Base-by-base conservation (phyloP, 208 protist genomes). In the Endotrypanum monterogeii region DNA sequence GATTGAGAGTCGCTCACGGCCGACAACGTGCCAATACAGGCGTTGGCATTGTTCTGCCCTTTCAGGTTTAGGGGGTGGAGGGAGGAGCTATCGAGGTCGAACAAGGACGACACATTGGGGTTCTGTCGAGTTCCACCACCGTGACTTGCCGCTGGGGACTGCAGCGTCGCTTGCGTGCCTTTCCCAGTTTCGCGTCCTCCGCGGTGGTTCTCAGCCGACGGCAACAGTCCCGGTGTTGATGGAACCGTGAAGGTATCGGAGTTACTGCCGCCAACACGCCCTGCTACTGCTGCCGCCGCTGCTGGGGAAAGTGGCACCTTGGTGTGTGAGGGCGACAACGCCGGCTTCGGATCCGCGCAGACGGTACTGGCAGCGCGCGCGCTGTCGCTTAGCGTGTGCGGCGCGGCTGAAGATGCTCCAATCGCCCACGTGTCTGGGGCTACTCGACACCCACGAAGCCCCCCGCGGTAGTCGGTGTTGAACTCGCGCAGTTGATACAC, bases 391-490 rank as follows among this genome's bases (percentile, higher is more conserved):
- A 94, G 48, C 48, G 86, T 89, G 35, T 83, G 77, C 48, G 87
- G 50, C 7, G 14, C 63, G 12, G 46, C 44, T 39, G 28, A 50
- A 8, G 66, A 58, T 7, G 66, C 50, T 14, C 46, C 46, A 55
- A 70, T 44, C 6, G 2, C 66, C 66, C 66, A 58, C 14, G 46
- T 35, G 50, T 56, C 57, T 23, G 46, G 14, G 4, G 50, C 46
- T 23, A 56, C 14, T 23, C 23, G 66, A 32, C 30, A 57, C 46
- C 7, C 78, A 14, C 67, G 60, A 0, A 91, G 32, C 7, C 84
- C 87, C 51, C 80, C 84, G 48, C 79, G 79, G 76, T 88, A 90
- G 69, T 92, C 90, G 11, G 87, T 82, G 73, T 91, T 88, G 62
- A 89, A 83, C 25, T 71, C 79, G 23, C 71, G 78, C 68, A 88